A percentile compares a stretch with the other conserved stretches of the same genome.
Evolutionary conservation across 441 rosid species (phyloP).

Genomic region (Bocquillonia castaneifolia): DNA sequence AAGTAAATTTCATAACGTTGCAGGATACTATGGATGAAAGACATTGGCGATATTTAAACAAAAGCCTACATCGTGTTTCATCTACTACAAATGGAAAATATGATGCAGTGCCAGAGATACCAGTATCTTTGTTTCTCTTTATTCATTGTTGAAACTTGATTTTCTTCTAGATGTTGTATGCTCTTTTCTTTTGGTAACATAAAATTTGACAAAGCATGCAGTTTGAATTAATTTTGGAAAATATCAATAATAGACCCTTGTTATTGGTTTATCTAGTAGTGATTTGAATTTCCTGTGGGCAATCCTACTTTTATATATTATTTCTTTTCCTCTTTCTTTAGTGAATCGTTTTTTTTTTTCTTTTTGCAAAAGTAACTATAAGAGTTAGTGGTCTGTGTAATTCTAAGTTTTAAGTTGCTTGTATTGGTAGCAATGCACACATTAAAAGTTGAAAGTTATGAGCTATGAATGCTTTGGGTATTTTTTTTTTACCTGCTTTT

Average conservation of each 20-base stretch:
- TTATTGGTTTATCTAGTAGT: not conserved
- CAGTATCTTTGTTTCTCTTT: constrained; percentile 34
- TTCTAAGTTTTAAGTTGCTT: not conserved
- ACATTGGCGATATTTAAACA: constrained; percentile 73
- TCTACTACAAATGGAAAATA: constrained; percentile 90
- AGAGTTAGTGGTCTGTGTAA: not conserved
- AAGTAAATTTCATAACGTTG: constrained; percentile 20
- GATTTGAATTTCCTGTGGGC: not conserved
- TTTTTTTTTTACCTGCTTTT: not conserved
- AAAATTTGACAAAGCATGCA: not conserved
- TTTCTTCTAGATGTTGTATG: not conserved
- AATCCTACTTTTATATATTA: not conserved
- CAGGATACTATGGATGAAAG: constrained; percentile 84
- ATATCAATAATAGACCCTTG: not conserved
- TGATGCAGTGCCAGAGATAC: constrained; percentile 70
- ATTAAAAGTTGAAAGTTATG: not conserved
- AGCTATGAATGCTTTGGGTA: not conserved
- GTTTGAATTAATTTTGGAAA: not conserved
- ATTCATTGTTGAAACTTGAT: not conserved
- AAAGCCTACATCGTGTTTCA: constrained; percentile 69
- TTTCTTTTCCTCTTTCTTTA: not conserved
- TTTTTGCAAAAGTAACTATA: not conserved
- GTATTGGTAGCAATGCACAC: not conserved
- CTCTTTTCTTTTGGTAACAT: not conserved
- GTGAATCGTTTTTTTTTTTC: no score